Evolutionary conservation across 176 grass and related monocot species (phyloP), one percentile per base, ranked within the genome.

Genomic region (Musa acuminata): DNA sequence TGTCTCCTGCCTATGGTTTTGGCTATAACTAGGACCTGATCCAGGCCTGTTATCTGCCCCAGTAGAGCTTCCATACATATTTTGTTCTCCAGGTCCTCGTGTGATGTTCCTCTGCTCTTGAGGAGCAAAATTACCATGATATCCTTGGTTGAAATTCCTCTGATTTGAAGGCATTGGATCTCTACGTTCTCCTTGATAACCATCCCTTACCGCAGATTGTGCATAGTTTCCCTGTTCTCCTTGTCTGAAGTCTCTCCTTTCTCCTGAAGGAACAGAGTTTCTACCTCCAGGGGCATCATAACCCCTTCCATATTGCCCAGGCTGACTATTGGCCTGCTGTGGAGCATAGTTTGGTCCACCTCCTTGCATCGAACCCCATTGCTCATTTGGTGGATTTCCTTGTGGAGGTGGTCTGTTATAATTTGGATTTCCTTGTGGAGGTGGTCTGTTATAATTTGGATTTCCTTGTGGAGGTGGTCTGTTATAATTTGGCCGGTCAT

Each of bases 41-140:
- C 67, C 53, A 80, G 80, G 78, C 63, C 81, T 79, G 35, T 84
- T 76, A 58, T 70, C 74, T 55, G 78, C 84, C 64, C 78, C 55
- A 54, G 86, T 77, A 72, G 86, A 71, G 12, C 67, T 70, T 55
- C 62, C 69, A 72, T 74, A 11, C 29, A 43, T 81, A 53, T 80
- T 75, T 75, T 72, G 69, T 23, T 81, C 79, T 81, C 58, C 80
- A 17, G 75, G 90, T 9, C 84, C 88, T 80, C 78, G 88, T 0
- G 84, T 57, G 72, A 90, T 82, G 55, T 84, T 87, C 64, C 75
- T 89, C 13, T 11, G 78, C 22, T 85, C 94, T 75, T 77, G 82
- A 59, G 88, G 73, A 19, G 53, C 80, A 75, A 87, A 81, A 68
- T 93, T 83, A 73, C 78, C 82, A 87, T 71, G 79, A 71, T 86